A percentile compares a stretch with the other conserved stretches of the same genome.
phyloP scores from a whole-genome alignment of 2,329 filamentous ascomycete genomes.

The Colletotrichum higginsianum region DNA sequence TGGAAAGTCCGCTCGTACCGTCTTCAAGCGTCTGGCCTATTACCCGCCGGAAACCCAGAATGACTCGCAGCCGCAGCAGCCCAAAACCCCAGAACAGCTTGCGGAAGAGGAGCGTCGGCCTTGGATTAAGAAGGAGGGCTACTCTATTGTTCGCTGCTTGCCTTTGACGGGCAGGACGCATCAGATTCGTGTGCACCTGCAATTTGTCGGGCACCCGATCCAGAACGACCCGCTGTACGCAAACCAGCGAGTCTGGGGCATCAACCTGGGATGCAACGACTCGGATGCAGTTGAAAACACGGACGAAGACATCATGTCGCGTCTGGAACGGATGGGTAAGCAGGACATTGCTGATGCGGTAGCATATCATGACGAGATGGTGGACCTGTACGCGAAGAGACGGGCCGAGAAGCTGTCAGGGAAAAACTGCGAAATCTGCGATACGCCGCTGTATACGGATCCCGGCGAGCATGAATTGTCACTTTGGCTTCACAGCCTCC shows the following conservation, averaged over 20 bases:
- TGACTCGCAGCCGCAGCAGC: constrained; percentile 45
- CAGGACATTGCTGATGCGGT: constrained; percentile 91
- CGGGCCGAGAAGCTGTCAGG: constrained; percentile 96
- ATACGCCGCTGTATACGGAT: constrained; percentile 93
- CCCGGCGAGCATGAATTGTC: constrained; percentile 91
- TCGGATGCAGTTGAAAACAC: constrained; percentile 77
- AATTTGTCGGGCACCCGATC: constrained; percentile 95
- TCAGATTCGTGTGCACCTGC: constrained; percentile 93
- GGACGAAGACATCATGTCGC: constrained; percentile 91
- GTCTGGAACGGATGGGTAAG: constrained; percentile 92
- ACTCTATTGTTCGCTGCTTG: constrained; percentile 94
- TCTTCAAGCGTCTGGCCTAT: constrained; percentile 94
- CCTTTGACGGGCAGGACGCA: constrained; percentile 96
- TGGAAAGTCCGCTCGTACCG: constrained; percentile 89
- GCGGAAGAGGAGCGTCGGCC: constrained; percentile 50
- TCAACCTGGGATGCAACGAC: constrained; percentile 78
- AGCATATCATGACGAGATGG: constrained; percentile 94
- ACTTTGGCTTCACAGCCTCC: constrained; percentile 92
- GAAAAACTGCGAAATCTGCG: constrained; percentile 83
- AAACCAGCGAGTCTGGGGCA: constrained; percentile 92
- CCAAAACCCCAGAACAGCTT: constrained; percentile 45
- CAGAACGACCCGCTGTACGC: constrained; percentile 98
- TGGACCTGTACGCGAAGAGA: constrained; percentile 89
- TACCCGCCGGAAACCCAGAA: constrained; percentile 71
- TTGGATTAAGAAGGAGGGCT: constrained; percentile 77